phyloP scores from a whole-genome alignment of 495 filamentous ascomycete genomes.

The Pyrenula massariospora region DNA sequence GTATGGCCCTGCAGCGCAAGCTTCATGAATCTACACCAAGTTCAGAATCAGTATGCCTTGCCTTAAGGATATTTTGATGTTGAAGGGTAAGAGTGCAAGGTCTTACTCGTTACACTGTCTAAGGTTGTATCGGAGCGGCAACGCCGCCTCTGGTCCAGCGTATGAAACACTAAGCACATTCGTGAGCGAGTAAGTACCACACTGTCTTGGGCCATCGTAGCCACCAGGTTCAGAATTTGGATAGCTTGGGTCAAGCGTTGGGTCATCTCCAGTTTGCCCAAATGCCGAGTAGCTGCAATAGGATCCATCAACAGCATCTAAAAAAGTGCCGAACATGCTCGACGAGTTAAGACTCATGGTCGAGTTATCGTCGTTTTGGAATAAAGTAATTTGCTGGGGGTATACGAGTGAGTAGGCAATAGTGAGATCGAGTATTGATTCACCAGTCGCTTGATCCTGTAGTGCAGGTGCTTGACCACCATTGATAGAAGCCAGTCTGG shows the following conservation, averaged over 20 bases:
- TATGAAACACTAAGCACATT: conserved; percentile 53
- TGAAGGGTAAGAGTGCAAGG: no score
- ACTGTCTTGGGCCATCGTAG: conserved; percentile 47
- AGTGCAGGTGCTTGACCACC: background rate
- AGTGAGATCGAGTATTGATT: conserved; percentile 36
- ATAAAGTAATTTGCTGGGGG: conserved; percentile 44
- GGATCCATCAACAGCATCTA: conserved; percentile 43
- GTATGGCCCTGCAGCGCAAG: conserved; percentile 52
- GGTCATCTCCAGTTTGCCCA: conserved; percentile 33
- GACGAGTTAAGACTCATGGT: background rate
- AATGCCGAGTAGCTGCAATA: conserved; percentile 18
- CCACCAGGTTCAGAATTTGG: conserved; percentile 38
- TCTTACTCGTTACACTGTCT: conserved; percentile 46
- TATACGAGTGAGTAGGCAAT: conserved; percentile 34
- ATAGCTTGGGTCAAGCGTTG: conserved; percentile 36
- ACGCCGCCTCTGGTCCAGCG: conserved; percentile 34
- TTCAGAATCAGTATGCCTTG: no score
- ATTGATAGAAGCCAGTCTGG: conserved; percentile 23
- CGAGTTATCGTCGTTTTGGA: conserved; percentile 41
- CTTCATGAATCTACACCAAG: conserved; percentile 34
- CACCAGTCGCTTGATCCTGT: conserved; percentile 28
- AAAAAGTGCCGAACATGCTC: conserved; percentile 32
- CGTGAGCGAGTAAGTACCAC: conserved; percentile 45
- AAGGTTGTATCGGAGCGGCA: conserved; percentile 37
- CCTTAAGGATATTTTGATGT: no score